Percentiles rank a stretch among this genome's conserved stretches.
Evolutionary conservation across 768 basidiomycete species (phyloP).

Genomic region (Termitomyces sp.): DNA sequence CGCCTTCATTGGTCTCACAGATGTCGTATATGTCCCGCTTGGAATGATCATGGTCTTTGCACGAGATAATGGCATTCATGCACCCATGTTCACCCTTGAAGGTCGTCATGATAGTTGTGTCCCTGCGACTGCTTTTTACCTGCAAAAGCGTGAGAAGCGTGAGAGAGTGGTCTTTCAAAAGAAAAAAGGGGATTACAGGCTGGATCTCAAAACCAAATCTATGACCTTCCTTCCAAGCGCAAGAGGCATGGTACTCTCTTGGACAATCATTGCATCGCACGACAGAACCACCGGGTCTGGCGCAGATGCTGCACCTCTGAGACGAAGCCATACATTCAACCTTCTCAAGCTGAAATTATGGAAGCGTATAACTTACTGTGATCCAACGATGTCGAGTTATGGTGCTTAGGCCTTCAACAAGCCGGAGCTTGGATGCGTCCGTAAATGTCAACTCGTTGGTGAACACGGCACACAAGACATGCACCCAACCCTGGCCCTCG

Average conservation of each 20-base stretch:
- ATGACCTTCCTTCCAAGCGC: conserved; percentile 84
- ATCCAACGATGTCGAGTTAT: conserved; percentile 73
- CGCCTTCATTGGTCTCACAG: conserved; percentile 81
- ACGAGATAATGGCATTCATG: conserved; percentile 76
- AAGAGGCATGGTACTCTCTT: conserved; percentile 81
- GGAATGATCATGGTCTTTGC: conserved; percentile 70
- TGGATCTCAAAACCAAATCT: conserved; percentile 93
- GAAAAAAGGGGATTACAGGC: conserved; percentile 47
- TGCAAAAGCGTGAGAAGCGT: conserved; percentile 31
- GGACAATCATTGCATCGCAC: conserved; percentile 82
- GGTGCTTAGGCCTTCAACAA: conserved; percentile 84
- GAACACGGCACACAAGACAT: conserved; percentile 87
- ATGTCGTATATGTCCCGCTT: conserved; percentile 75
- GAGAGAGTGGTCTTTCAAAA: too few species aligned
- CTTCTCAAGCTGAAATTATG: neutral
- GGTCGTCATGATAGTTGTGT: conserved; percentile 59
- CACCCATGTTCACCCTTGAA: conserved; percentile 80
- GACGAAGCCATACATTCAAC: conserved; percentile 6
- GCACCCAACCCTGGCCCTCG: conserved; percentile 91
- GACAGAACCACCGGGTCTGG: conserved; percentile 70
- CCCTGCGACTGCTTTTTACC: conserved; percentile 78
- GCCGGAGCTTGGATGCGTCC: conserved; percentile 66
- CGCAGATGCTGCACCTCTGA: conserved; percentile 78
- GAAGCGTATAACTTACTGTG: conserved; percentile 47
- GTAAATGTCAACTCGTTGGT: conserved; percentile 82